Base-by-base conservation (phyloP, 1,284 basidiomycete species). In the Leccinum brunneo-olivaceum region DNA sequence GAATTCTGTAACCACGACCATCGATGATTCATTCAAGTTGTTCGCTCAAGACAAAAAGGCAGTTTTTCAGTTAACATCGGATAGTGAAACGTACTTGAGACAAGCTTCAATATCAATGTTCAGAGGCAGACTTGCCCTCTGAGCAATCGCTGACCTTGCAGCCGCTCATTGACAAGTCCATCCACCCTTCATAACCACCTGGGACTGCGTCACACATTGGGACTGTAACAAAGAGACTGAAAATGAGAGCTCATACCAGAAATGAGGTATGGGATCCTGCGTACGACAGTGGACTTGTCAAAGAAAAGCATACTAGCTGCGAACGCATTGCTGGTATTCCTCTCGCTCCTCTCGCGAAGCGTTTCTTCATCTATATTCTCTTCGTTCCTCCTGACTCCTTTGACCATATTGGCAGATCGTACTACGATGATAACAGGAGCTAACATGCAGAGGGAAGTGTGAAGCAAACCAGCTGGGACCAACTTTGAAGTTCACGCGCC, bases 141-240 rank as follows among this genome's bases (percentile, higher is more conserved):
- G 47, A 9, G 46, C 47, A 10, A 49, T 39, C 6, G 32, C 39
- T 40, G 36, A 48, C 8, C 21, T 39, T 37, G 39, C 46, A 49
- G 30, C 18, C 46, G 39, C 4, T 48, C 35, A 7, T 32, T 21
- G 20, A 48, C 40, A 19, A 48, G 12, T 8, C 18, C 20, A 49
- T 43, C 0, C 18, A 15, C 9, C 28, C 23, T 39, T 48, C 45
- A 18, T 49, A 35, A 6, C 40, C 20, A 5, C 0, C n/a, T 5
- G 10, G 16, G n/a, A 49, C 41, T 49, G 35, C 4, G 11, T 2
- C 9, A 20, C 5, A 11, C n/a, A n/a, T n/a, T n/a, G n/a, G n/a
- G n/a, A n/a, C n/a, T n/a, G n/a, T n/a, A n/a, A n/a, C n/a, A n/a
- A n/a, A n/a, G n/a, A n/a, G n/a, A n/a, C n/a, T n/a, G n/a, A n/a